These are phyloP conservation scores for Tetrapyrgos nigripes DNA, from an alignment of 1,284 basidiomycete genomes.

Conservation along the genomic window DNA sequence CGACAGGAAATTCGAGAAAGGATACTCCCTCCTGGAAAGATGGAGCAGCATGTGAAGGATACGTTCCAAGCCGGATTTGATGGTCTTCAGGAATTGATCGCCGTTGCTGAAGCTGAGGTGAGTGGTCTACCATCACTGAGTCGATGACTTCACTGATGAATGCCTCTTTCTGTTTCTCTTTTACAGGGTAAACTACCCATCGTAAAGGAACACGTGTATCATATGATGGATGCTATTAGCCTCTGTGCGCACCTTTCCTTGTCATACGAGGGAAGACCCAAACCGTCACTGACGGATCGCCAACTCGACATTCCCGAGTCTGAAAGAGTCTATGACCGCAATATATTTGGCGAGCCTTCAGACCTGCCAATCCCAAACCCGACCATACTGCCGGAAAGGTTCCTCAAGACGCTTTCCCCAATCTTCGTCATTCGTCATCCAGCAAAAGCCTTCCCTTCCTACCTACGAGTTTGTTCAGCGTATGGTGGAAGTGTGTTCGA, in stretches of 20 bases:
- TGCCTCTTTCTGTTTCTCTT: not conserved
- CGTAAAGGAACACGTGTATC: slow-evolving; percentile 16
- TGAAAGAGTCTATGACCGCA: not conserved
- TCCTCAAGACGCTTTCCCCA: slow-evolving; percentile 5
- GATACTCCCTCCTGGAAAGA: not conserved
- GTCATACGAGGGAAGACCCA: not conserved
- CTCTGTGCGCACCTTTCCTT: slow-evolving; percentile 1
- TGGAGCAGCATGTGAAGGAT: slow-evolving; percentile 7
- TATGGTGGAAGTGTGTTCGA: slow-evolving; percentile 10
- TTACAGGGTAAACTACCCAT: slow-evolving; percentile 11
- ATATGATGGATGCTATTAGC: slow-evolving; percentile 12
- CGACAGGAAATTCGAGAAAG: slow-evolving; percentile 4
- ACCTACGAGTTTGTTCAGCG: slow-evolving; percentile 5
- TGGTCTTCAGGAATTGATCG: slow-evolving; percentile 7
- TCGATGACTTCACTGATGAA: not conserved
- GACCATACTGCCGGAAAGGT: slow-evolving; percentile 7
- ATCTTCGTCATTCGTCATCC: slow-evolving; percentile 12
- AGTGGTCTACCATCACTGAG: not conserved
- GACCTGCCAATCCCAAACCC: not conserved
- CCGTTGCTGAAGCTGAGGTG: slow-evolving; percentile 12
- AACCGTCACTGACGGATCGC: slow-evolving; percentile 2
- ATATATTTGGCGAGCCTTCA: not conserved
- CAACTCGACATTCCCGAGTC: slow-evolving; percentile 5
- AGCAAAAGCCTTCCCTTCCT: slow-evolving; percentile 10
- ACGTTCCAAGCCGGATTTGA: slow-evolving; percentile 13